These are phyloP conservation scores for Monilinia polystroma DNA, from an alignment of 2,329 filamentous ascomycete species.

Conservation along the genomic window DNA sequence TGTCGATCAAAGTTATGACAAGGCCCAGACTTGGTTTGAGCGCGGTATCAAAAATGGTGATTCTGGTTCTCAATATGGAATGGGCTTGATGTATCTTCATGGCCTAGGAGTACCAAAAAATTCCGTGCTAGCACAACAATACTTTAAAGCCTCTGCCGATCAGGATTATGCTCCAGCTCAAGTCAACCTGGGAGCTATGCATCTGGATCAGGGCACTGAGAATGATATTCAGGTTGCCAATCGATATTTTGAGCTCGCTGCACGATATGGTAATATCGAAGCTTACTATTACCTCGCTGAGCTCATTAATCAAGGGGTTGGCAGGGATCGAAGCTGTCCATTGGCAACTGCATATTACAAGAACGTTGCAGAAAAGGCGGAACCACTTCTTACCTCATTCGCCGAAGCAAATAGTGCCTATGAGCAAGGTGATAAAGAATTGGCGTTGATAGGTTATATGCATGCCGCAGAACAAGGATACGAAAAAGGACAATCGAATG, in stretches of 20 bases:
- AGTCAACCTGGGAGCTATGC: conserved; percentile 64
- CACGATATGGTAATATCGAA: conserved; percentile 67
- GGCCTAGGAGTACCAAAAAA: conserved; percentile 64
- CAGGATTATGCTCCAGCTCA: conserved; percentile 66
- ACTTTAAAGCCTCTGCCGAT: conserved; percentile 65
- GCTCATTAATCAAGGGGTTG: conserved; percentile 63
- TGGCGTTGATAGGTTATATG: conserved; percentile 64
- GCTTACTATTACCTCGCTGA: conserved; percentile 73
- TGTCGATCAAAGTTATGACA: conserved; percentile 62
- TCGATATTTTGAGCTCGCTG: conserved; percentile 69
- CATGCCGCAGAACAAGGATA: conserved; percentile 75
- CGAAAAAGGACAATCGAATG: conserved; percentile 68
- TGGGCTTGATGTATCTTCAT: conserved; percentile 69
- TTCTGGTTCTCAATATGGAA: conserved; percentile 65
- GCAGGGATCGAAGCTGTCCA: conserved; percentile 63
- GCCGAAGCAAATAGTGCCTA: conserved; percentile 66
- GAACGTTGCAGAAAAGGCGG: conserved; percentile 57
- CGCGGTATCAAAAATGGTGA: conserved; percentile 64
- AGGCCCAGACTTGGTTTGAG: conserved; percentile 66
- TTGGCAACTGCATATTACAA: conserved; percentile 69
- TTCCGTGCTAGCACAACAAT: conserved; percentile 59
- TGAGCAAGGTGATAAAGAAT: conserved; percentile 60
- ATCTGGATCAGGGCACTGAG: conserved; percentile 62
- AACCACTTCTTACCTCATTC: conserved; percentile 59
- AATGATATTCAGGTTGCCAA: conserved; percentile 51